Base-by-base conservation (phyloP, 768 basidiomycete genomes). In the Lentinus brumalis region DNA sequence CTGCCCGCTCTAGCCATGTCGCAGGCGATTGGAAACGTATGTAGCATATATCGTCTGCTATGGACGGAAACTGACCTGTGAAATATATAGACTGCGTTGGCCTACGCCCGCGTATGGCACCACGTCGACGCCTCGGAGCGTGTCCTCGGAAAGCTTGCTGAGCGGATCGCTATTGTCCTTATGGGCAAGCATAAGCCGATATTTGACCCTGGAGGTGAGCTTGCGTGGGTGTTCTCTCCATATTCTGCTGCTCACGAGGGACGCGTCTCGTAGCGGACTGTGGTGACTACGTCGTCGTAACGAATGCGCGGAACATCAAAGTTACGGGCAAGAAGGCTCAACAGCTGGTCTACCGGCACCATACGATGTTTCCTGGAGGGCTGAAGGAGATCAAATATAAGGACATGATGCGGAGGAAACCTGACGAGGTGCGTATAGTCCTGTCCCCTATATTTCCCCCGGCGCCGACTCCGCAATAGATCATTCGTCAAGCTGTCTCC, bases 151-250 rank as follows among this genome's bases (percentile, higher is more conserved):
- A 94, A 96, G 80, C 83, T 98, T 10, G 96, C 97, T 6, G 89
- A 92, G 68, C 84, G 94, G 39, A 97, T 99, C 67, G 96, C 97
- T 3, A 84, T 93, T 59, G 94, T 95, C 35, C 82, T 99, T 49
- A 98, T 98, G 96, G 97, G 96, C 71, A 99, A 98, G 77, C 95
- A 98, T 75, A 99, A 98, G 72, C 96, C 96, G 6, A 93, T 96
- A 42, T 98, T 92, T 69, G 94, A 98, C 76, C 94, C 93, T 10
- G 83, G 89, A 65, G 85, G 96, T 94, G 63, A 60, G 89, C 77
- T 7, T 41, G 42, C 35, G 12, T 60, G 31, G 15, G 38, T 42
- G 18, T 30, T 41, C 16, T 39, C 57, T 29, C 12, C 46, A 11
- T 29, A 12, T 6, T 53, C 2, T 3, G 8, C 12, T 18, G 38